Conservation (phyloP, 1,284 basidiomycete species). For the Tylopilus orsonianus region DNA sequence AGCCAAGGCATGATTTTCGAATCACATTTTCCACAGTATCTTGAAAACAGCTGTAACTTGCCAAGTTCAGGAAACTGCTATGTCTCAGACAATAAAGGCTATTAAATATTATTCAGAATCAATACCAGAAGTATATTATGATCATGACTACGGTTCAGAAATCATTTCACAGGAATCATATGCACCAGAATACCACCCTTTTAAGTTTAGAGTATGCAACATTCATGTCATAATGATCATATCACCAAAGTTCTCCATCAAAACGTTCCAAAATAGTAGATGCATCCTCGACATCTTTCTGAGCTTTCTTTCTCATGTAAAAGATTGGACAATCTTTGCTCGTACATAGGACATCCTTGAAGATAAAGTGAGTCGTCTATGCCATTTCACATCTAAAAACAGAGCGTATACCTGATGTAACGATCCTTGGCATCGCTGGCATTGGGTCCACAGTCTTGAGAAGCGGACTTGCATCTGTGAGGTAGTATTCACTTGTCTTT, state of each 20-base stretch:
- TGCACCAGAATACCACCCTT: neutral
- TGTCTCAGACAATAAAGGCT: no score
- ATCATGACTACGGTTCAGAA: no score
- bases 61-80: no score
- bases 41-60: no score
- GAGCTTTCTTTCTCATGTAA: slow-evolving; percentile 95
- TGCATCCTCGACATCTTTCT: slow-evolving; percentile 91
- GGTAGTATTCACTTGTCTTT: slow-evolving; percentile 78
- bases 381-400: neutral
- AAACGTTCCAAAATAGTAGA: slow-evolving; percentile 80
- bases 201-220: no score
- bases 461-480: slow-evolving; percentile 87
- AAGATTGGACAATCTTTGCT: slow-evolving; percentile 98
- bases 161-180: neutral
- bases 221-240: neutral
- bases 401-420: slow-evolving; percentile 73
- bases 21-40: no score
- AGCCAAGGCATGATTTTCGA: no score
- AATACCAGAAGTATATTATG: no score
- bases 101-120: no score
- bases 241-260: slow-evolving; percentile 65
- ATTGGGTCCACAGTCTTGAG: slow-evolving; percentile 94
- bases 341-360: slow-evolving; percentile 90
- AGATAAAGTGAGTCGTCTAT: slow-evolving; percentile 7
- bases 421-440: slow-evolving; percentile 94